Base-by-base conservation (phyloP, 495 filamentous ascomycete species). In the Neurospora sublineolata region DNA sequence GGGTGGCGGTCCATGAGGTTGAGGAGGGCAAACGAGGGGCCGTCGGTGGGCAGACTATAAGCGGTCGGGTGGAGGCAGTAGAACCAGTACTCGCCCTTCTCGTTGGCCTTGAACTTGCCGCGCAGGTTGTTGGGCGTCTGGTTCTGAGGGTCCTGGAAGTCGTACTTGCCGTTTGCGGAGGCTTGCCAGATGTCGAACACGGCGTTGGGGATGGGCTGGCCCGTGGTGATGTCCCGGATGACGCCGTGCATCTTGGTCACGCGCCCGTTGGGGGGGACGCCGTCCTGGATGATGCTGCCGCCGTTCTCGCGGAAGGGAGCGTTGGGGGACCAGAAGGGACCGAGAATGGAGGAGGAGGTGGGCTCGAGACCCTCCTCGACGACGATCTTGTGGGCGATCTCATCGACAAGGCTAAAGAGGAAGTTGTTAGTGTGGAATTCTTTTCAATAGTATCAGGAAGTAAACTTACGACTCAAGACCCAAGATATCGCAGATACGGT, bases 161-260 rank as follows among this genome's bases (percentile, higher is more conserved):
- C 92, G 87, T 95, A 95, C 78, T 91, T 87, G 77, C 91, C 92
- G 84, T 94, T 95, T 81, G 91, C 85, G 8, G 88, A 90, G 46
- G 91, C 91, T 79, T 95, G 91, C 92, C 92, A 95, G 84, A 94
- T 90, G 80, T 95, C 92, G 77, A 94, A 87, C 70, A 91, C 89
- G 76, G 91, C 92, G 76, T 81, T 81, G 67, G 83, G 86, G 79
- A 94, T 90, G 70, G 89, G 89, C 81, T 87, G 84, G 75, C 89
- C 89, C 30, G 92, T 93, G 69, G 88, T 85, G 77, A 93, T 86
- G 82, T 94, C 92, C 71, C 79, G 83, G 75, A 94, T 86, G 68
- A 85, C 82, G 73, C 92, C 92, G 85, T 93, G 90, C 91, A 94
- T 94, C 77, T 84, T 81, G 73, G 88, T 87, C 23, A 91, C 87